phyloP scores from a whole-genome alignment of 73 alveolate species.

The Paramecium tetraurelia region DNA sequence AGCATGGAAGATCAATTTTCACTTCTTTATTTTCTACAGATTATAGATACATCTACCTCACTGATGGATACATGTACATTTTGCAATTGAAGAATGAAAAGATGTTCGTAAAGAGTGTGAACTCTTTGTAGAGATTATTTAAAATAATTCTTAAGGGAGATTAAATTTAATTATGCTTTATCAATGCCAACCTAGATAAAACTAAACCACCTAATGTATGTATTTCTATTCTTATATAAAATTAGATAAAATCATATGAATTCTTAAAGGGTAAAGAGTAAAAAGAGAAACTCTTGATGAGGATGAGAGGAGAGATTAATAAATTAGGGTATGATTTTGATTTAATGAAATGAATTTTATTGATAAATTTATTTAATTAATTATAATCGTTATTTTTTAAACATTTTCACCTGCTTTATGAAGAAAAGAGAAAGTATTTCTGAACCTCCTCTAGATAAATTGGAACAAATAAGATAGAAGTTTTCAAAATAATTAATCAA shows the following conservation, averaged over 20 bases:
- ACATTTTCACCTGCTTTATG: background rate
- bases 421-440: conserved; percentile 3
- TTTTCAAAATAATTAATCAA: conserved; percentile 11
- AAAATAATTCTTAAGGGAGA: background rate
- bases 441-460: conserved; percentile 15
- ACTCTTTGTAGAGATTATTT: background rate
- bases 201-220: background rate
- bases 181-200: conserved; percentile 13
- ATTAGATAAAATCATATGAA: conserved; percentile 5
- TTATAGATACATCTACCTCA: background rate
- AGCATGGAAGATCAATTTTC: conserved; percentile 33
- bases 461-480: background rate
- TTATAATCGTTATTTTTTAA: background rate
- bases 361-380: background rate
- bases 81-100: background rate
- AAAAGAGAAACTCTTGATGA: conserved; percentile 29
- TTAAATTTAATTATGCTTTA: background rate
- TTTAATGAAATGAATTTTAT: background rate
- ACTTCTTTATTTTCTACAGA: background rate
- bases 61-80: background rate
- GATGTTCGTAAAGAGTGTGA: background rate
- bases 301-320: background rate
- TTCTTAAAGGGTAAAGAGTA: background rate
- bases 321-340: conserved; percentile 46
- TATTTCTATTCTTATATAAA: background rate